Conservation (phyloP, 2,329 filamentous ascomycete species). For the Trichophyton benhamiae region DNA sequence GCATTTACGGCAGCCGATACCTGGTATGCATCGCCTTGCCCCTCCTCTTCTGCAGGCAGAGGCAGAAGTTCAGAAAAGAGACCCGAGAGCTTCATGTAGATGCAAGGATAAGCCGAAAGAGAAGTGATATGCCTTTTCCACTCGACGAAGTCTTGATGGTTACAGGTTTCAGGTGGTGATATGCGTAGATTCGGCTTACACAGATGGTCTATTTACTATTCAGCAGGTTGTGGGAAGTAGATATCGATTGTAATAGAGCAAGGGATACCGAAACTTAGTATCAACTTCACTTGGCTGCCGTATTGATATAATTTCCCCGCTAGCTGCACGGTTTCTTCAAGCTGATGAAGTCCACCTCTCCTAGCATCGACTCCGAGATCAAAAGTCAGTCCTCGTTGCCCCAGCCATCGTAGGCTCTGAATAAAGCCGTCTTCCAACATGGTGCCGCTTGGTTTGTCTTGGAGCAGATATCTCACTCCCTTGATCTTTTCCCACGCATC, state of each 20-base stretch:
- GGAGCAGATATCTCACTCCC: constrained; percentile 72
- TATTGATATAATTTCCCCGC: constrained; percentile 43
- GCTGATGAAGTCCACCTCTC: constrained; percentile 59
- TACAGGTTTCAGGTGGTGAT: constrained; percentile 33
- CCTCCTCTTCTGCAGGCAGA: constrained; percentile 15
- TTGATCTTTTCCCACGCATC: constrained; percentile 54
- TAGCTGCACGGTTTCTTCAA: constrained; percentile 59
- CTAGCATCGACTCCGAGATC: constrained; percentile 76
- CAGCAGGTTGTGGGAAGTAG: constrained; percentile 13
- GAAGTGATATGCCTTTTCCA: constrained; percentile 59
- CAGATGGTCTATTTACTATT: constrained; percentile 57
- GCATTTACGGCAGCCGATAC: constrained; percentile 43
- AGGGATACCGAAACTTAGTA: not conserved
- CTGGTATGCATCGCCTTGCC: constrained; percentile 29
- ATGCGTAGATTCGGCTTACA: constrained; percentile 72
- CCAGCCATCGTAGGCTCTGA: constrained; percentile 53
- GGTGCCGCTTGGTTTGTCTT: constrained; percentile 57
- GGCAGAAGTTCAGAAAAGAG: constrained; percentile 65
- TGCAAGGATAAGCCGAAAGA: constrained; percentile 51
- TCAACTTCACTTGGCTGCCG: not conserved
- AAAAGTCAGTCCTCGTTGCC: constrained; percentile 54
- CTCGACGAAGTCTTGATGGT: constrained; percentile 47
- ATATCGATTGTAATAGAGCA: constrained; percentile 26
- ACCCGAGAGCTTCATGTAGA: constrained; percentile 90
- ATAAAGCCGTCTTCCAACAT: constrained; percentile 55